Conservation (phyloP, 2,329 filamentous ascomycete species). For the Mycogone perniciosa region DNA sequence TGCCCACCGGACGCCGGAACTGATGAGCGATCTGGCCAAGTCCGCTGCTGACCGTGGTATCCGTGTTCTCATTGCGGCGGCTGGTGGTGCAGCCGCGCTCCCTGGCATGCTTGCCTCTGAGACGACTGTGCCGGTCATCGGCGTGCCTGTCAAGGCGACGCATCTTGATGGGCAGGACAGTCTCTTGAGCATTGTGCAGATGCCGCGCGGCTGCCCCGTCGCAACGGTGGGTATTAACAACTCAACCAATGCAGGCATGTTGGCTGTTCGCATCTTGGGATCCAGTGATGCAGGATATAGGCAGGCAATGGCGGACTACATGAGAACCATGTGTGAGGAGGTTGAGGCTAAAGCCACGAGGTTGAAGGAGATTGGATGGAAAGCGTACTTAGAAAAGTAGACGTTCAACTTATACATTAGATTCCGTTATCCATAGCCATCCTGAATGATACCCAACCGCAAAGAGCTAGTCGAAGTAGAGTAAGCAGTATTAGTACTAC, state of each 20-base stretch:
- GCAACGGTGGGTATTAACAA: constrained; percentile 77
- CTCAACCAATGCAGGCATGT: constrained; percentile 66
- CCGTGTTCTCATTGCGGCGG: constrained; percentile 69
- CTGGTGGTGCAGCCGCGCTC: constrained; percentile 66
- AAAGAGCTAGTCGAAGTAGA: no score
- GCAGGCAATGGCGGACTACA: constrained; percentile 54
- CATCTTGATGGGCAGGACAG: constrained; percentile 66
- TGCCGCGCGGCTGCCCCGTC: constrained; percentile 56
- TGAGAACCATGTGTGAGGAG: constrained; percentile 54
- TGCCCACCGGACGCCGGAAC: constrained; percentile 66
- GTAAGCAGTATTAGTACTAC: no score
- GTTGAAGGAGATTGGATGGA: constrained; percentile 50
- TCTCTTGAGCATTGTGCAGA: constrained; percentile 67
- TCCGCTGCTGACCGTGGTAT: constrained; percentile 59
- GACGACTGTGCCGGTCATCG: constrained; percentile 68
- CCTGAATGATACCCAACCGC: no score
- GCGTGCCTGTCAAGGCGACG: constrained; percentile 69
- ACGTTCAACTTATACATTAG: no score
- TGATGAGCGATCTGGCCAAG: constrained; percentile 62
- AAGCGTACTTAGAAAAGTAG: constrained; percentile 42
- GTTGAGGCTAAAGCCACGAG: constrained; percentile 56
- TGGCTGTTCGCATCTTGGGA: constrained; percentile 64
- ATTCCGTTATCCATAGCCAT: no score
- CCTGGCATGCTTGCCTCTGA: constrained; percentile 71
- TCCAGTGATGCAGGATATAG: constrained; percentile 49